Base-by-base conservation (phyloP, 2,329 filamentous ascomycete species). In the Chlorencoelia australis region DNA sequence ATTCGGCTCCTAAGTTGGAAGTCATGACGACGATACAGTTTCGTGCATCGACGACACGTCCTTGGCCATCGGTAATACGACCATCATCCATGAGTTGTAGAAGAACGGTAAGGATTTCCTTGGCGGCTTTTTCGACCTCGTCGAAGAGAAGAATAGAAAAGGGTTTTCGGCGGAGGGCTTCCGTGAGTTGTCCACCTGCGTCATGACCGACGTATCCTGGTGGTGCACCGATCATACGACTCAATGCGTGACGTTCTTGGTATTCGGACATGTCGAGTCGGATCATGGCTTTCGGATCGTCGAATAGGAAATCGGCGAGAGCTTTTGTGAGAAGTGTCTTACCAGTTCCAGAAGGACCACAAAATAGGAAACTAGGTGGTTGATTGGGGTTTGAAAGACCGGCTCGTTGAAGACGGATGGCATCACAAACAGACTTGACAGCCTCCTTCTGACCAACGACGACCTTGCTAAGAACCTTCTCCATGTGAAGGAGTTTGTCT, bases 1-100 rank as follows among this genome's bases (percentile, higher is more conserved):
- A 94, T 59, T 96, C 91, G 20, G 91, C 91, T 47, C 91, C 91
- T 43, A 98, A 63, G 66, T 98, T 98, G 54, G 87, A 95, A 0
- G 91, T 98, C 87, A 98, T 94, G 62, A 98, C 91, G 28, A 98
- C 89, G 50, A 98, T 96, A 59, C 89, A 96, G 71, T 98, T 98
- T 64, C 81, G 86, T 42, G 89, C 91, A 53, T 98, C 91, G 37
- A 98, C 79, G 33, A 95, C 71, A 59, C 91, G 79, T 57, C 91
- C 91, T 73, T 96, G 93, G 31, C 91, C 91, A 56, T 98, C 91
- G 10, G 91, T 98, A 61, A 98, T 96, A 53, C 91, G 87, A 19
- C 91, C 91, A 55, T 98, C 91, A 54, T 98, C 91, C 87, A 98
- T 96, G 55, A 98, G 85, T 62, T 98, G 91, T n/a, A 98, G 75